Conservation (phyloP, 805 yeast species). For the Teunomyces aglyptinius region DNA sequence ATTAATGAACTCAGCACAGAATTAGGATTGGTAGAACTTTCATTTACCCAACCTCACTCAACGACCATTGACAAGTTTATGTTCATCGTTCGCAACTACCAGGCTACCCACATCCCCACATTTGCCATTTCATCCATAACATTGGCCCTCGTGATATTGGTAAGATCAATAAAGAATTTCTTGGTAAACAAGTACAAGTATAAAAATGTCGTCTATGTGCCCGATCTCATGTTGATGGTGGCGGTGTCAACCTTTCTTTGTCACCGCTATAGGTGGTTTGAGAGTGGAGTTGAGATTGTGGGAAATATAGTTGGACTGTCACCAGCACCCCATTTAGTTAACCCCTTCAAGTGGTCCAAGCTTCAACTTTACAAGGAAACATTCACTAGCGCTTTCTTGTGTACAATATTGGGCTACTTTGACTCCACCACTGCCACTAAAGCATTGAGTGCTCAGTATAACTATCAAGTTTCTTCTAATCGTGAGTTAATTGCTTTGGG, state of each 20-base stretch:
- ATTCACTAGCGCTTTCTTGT: constrained; percentile 29
- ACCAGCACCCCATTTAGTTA: constrained; percentile 10
- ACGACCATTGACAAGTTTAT: constrained; percentile 21
- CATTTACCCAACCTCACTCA: constrained; percentile 18
- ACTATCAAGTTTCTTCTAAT: constrained; percentile 31
- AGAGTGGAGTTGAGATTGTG: constrained; percentile 27
- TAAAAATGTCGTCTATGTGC: constrained; percentile 24
- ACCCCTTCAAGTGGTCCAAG: constrained; percentile 22
- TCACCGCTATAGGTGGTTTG: constrained; percentile 22
- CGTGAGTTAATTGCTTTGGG: constrained; percentile 36
- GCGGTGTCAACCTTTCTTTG: constrained; percentile 27
- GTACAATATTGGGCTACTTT: constrained; percentile 33
- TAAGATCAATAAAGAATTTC: constrained; percentile 18
- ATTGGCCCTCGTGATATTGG: constrained; percentile 18
- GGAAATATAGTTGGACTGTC: constrained; percentile 20
- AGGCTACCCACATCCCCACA: constrained; percentile 15
- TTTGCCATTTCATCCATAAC: constrained; percentile 19
- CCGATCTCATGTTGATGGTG: constrained; percentile 34
- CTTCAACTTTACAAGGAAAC: constrained; percentile 21
- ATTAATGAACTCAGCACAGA: constrained; percentile 52
- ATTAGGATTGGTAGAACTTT: constrained; percentile 27
- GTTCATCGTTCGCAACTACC: constrained; percentile 11
- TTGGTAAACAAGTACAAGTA: constrained; percentile 15
- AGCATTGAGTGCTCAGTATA: constrained; percentile 29
- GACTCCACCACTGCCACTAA: constrained; percentile 37